Evolutionary conservation across 2,329 filamentous ascomycete genomes (phyloP), one percentile per base, ranked within the genome.

Genomic region (Bimuria novae-zelandiae): DNA sequence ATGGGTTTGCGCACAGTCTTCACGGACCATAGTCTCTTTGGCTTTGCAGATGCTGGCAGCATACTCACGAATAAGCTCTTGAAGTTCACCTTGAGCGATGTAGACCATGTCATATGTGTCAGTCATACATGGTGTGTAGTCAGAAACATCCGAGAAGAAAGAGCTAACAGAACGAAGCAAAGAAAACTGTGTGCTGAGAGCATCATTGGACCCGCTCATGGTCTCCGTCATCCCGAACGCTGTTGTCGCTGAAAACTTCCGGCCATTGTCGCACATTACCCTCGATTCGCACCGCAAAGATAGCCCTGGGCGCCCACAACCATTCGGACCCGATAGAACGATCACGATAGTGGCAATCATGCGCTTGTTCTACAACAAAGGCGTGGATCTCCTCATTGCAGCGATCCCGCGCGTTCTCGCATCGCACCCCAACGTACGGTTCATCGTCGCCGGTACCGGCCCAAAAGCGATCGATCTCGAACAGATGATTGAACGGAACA

Each of bases 161-260:
- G 4, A 23, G 25, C 61, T 69, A 47, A 69, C 22, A 2, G 1
- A 2, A 4, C 8, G 30, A 59, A 96, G 92, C 79, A 99, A 99
- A 73, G 94, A 99, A 74, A 99, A 99, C 68, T 99, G 94, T 0
- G 94, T 97, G 6, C 83, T 99, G 8, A 84, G 94, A 67, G 94
- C 94, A 3, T 96, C 93, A 0, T 83, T 99, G 1, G 95, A 99
- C 67, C 95, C 94, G 1, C 80, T 96, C 21, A 97, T 97, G 87
- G 94, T 99, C 19, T 97, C 93, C 0, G 94, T 96, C 32, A 97
- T 99, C 53, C 94, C 94, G 12, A 99, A 99, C 63, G 94, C 94
- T 8, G 90, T 99, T 1, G 95, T 99, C 1, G 92, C 95, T 10
- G 92, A 96, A 67, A 96, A 97, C 76, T 99, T 99, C 69, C 85